Base-by-base conservation (phyloP, 2,329 filamentous ascomycete genomes). In the Harringtonia aguacate region DNA sequence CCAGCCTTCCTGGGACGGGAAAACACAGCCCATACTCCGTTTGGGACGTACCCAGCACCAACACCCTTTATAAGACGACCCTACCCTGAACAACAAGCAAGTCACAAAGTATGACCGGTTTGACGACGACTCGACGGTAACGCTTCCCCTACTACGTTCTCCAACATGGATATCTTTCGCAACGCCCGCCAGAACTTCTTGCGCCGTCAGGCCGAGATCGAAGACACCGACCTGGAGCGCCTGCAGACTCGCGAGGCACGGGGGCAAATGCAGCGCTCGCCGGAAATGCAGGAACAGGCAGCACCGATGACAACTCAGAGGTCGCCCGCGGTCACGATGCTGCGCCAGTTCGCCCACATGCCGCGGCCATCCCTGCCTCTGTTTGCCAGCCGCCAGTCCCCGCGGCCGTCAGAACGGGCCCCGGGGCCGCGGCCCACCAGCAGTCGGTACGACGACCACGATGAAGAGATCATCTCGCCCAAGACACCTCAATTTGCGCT, bases 401-500 rank as follows among this genome's bases (percentile, higher is more conserved):
- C 21, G 31, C 39, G 9, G 15, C 30, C 36, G 15, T 42, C 36
- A 12, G 18, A 35, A 17, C n/a, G 44, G 38, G 36, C 29, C 14
- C 47, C 27, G n/a, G 10, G 21, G 22, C 44, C 50, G 4, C 52
- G 52, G 5, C 56, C 57, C n/a, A 53, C 54, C 35, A 58, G 56
- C 52, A 52, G 49, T 38, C 39, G 39, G 10, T 46, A 45, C 34
- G 29, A 39, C 10, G 24, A 6, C 24, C 7, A 10, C 39, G 52
- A 50, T 30, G 39, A 45, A 45, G 46, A 46, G 17, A 15, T 49
- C 15, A 46, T 52, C 36, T 69, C 64, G 18, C 69, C 70, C 29
- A 77, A 77, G 53, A 66, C 68, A 2, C 67, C 70, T 3, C 59
- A 60, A 3, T 63, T 67, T 39, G 54, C 58, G 17, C 52, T 68